Evolutionary conservation across 805 yeast species (phyloP), one percentile per base, ranked within the genome.

Genomic region (Zygosaccharomyces siamensis): DNA sequence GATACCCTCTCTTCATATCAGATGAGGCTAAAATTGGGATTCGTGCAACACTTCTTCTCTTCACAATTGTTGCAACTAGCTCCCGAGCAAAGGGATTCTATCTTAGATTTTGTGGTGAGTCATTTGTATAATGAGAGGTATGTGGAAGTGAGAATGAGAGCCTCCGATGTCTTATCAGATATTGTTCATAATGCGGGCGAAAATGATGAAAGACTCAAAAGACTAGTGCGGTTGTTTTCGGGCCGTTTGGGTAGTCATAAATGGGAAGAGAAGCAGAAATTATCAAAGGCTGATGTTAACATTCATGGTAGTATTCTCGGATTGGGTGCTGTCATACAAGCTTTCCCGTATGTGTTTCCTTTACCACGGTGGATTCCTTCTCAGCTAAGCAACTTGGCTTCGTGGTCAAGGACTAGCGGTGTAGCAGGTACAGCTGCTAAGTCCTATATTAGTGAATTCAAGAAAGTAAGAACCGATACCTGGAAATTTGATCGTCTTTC

Each of bases 271-370:
- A 64, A 60, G 43, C 59, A 63, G 44, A 73, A 71, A 3, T 53
- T 75, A 5, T 57, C 77, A 2, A 60, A 63, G 37, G 72, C 73
- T 16, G 62, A 70, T 8, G 69, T 77, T 5, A 66, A 68, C 3
- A 68, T 89, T 3, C 98, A 92, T 63, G 96, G 95, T 2, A 89
- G 95, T 2, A 82, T 90, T 0, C 70, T 93, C 21, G 98, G 97
- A 0, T 70, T 92, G 2, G 96, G 97, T 7, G 87, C 97, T 0
- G 70, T 92, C 38, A 79, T 93, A 1, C 81, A 83, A 41, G 97
- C 98, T 0, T 93, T 86, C 68, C 92, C 98, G 2, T 93, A 89
- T 60, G 71, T 75, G 2, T 84, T 96, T 0, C 99, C 99, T 0
- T 90, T 96, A 2, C 98, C 99, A 0, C 46, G 56, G 24, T 93